A percentile compares a stretch with the other conserved stretches of the same genome.
Conservation (phyloP, 1,284 basidiomycete species). For the Rhodotorula sp. region DNA sequence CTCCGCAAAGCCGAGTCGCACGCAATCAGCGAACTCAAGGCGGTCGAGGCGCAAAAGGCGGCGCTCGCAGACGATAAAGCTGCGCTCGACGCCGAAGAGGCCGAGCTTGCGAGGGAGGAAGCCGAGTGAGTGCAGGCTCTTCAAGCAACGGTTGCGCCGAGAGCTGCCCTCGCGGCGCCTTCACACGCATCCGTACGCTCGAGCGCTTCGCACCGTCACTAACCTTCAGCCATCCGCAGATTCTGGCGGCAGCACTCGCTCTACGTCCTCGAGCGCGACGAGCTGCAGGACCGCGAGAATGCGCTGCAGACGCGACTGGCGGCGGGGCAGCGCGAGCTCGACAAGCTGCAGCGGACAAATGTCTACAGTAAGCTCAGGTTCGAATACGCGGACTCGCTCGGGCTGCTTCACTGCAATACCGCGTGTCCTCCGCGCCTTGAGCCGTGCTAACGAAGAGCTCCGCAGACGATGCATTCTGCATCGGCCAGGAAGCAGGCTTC, state of each 20-base stretch:
- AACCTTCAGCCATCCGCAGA: conserved; percentile 52
- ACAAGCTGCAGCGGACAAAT: conserved; percentile 87
- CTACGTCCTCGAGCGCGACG: conserved; percentile 64
- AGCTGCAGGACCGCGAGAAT: conserved; percentile 68
- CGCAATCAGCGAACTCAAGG: conserved; percentile 53
- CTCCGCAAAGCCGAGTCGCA: conserved; percentile 55
- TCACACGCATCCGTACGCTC: background rate
- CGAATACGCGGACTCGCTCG: too few relatives aligned
- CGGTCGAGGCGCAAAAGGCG: conserved; percentile 52
- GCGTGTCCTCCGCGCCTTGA: background rate
- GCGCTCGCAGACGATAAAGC: conserved; percentile 30
- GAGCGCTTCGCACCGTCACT: too few relatives aligned
- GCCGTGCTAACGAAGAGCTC: background rate
- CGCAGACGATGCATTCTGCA: conserved; percentile 87
- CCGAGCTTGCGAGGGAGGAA: conserved; percentile 69
- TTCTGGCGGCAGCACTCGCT: conserved; percentile 81
- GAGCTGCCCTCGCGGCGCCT: conserved; percentile 59
- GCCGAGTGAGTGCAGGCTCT: conserved; percentile 60
- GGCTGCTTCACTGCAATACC: background rate
- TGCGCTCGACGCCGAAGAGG: conserved; percentile 26
- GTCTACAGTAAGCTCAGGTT: conserved; percentile 66
- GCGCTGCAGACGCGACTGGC: conserved; percentile 66
- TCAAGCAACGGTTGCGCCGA: background rate
- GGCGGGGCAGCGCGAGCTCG: conserved; percentile 59
- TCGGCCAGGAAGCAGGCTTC: conserved; percentile 89